Percentiles rank a stretch among this genome's conserved stretches.
Evolutionary conservation across 192 early-diverging fungal species (phyloP).

Genomic region (Funneliformis mosseae): DNA sequence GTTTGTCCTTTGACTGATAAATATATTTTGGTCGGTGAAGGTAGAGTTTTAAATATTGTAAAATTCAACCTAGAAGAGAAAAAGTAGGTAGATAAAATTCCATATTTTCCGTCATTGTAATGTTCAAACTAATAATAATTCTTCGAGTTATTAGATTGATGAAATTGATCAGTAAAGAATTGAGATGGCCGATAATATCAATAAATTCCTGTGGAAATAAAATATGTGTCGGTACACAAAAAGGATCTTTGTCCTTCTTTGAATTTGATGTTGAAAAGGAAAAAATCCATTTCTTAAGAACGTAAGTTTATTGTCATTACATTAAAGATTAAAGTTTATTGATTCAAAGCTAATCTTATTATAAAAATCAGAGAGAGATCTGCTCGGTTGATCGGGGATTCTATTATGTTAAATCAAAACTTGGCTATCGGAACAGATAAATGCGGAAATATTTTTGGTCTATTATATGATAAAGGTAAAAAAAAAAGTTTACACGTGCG

Average conservation of each 20-base stretch:
- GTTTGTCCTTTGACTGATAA: slow-evolving; percentile 15
- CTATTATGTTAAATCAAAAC: slow-evolving; percentile 29
- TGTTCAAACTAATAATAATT: background rate
- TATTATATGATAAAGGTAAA: slow-evolving; percentile 23
- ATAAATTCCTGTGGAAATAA: slow-evolving; percentile 7
- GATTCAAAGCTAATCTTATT: background rate
- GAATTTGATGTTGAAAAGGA: slow-evolving; percentile 6
- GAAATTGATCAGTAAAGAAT: background rate
- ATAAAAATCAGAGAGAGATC: background rate
- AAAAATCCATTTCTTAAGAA: slow-evolving; percentile 2
- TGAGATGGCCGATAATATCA: slow-evolving; percentile 24
- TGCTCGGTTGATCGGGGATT: background rate
- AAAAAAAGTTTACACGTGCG: background rate
- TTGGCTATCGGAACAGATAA: slow-evolving; percentile 16
- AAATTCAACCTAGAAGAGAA: slow-evolving; percentile 1
- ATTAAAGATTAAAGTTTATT: background rate
- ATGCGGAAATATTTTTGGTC: slow-evolving; percentile 11
- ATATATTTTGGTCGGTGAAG: slow-evolving; percentile 12
- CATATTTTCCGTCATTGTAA: background rate
- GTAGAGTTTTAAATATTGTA: slow-evolving; percentile 9
- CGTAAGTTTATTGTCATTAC: background rate
- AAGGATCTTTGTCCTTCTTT: slow-evolving; percentile 15
- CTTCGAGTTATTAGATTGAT: background rate
- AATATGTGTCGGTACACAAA: slow-evolving; percentile 13
- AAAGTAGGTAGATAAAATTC: background rate